Evolutionary conservation across 257 asterid genomes (phyloP).

Genomic region (Schizonepeta tenuifolia): DNA sequence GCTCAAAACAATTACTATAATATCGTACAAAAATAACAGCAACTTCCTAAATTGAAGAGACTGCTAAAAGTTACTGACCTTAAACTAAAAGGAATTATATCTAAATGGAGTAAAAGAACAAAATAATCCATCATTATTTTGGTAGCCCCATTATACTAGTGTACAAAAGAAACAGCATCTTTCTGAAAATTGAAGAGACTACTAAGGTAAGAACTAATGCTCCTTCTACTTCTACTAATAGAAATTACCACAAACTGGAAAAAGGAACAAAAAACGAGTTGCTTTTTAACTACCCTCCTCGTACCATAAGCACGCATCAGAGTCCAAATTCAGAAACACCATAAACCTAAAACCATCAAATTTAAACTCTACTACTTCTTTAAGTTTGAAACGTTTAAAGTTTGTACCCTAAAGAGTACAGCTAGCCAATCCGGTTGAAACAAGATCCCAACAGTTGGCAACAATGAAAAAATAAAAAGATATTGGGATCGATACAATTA

Average conservation of each 20-base stretch:
- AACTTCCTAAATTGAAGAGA: background rate
- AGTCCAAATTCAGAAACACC: background rate
- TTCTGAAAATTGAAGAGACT: background rate
- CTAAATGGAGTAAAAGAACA: background rate
- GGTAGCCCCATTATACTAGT: background rate
- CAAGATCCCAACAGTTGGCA: constrained; percentile 23
- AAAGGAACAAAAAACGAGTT: background rate
- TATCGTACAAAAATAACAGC: background rate
- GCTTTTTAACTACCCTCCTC: background rate
- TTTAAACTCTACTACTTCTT: background rate
- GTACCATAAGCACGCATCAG: constrained; percentile 10
- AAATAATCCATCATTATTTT: background rate
- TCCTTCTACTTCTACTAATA: constrained; percentile 5
- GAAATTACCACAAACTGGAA: background rate
- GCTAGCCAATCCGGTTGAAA: constrained; percentile 24
- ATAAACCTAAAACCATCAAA: constrained; percentile 27
- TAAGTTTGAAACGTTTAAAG: constrained; percentile 12
- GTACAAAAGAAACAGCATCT: constrained; percentile 1
- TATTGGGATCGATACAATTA: background rate
- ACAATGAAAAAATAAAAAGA: background rate
- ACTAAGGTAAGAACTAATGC: background rate
- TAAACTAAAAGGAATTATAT: background rate
- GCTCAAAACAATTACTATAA: constrained; percentile 16
- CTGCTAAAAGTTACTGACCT: background rate
- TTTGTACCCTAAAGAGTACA: constrained; percentile 7